Evolutionary conservation across 2,329 filamentous ascomycete genomes (phyloP).

Genomic region (Xylaria hypoxylon): DNA sequence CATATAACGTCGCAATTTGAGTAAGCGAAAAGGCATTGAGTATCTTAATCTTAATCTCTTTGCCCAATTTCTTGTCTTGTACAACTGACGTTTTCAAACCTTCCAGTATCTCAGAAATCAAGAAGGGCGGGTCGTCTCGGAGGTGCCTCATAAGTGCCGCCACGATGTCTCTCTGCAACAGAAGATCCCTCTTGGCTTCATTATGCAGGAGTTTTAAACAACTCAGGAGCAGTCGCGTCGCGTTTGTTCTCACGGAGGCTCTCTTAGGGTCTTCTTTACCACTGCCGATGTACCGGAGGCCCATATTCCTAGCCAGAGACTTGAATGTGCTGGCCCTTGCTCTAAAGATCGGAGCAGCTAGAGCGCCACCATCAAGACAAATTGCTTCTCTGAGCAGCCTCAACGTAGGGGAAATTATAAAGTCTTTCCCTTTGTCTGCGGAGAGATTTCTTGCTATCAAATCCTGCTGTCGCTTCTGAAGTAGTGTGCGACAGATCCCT

Average conservation of each 20-base stretch:
- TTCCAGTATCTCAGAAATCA: constrained; percentile 80
- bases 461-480: constrained; percentile 84
- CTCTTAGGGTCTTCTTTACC: constrained; percentile 73
- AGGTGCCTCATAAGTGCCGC: constrained; percentile 80
- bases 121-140: constrained; percentile 78
- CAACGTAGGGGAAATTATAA: constrained; percentile 88
- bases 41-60: constrained; percentile 78
- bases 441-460: constrained; percentile 83
- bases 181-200: constrained; percentile 82
- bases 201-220: constrained; percentile 82
- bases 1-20: constrained; percentile 78
- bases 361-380: constrained; percentile 83
- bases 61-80: constrained; percentile 77
- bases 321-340: constrained; percentile 83
- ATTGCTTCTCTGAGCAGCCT: constrained; percentile 88
- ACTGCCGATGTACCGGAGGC: constrained; percentile 71
- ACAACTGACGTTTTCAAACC: constrained; percentile 77
- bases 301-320: constrained; percentile 82
- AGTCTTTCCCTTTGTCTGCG: constrained; percentile 84
- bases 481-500: constrained; percentile 81
- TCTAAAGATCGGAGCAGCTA: constrained; percentile 81
- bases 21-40: constrained; percentile 80
- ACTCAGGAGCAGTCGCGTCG: constrained; percentile 82
- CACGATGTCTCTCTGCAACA: constrained; percentile 80
- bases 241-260: constrained; percentile 85